Percentiles rank a stretch among this genome's conserved stretches.
phyloP scores from a whole-genome alignment of 1,139 yeast species.

The Saccharomycopsis hybrid region DNA sequence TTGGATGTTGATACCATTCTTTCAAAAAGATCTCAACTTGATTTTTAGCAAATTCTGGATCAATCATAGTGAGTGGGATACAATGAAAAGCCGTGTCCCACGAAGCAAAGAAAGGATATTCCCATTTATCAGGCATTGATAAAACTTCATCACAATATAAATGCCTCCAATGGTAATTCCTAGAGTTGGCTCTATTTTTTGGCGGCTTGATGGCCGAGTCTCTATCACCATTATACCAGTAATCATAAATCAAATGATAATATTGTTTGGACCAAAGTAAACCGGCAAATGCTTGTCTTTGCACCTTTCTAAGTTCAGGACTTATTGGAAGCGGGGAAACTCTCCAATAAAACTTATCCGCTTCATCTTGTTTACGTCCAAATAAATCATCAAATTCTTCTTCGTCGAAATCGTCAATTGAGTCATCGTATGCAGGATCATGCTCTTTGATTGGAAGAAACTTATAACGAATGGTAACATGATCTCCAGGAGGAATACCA shows the following conservation, averaged over 20 bases:
- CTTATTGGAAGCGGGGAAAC: slow-evolving; percentile 81
- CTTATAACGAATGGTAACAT: slow-evolving; percentile 80
- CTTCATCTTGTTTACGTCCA: slow-evolving; percentile 75
- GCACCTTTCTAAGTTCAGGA: slow-evolving; percentile 76
- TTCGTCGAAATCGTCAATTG: slow-evolving; percentile 53
- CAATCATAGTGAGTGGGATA: slow-evolving; percentile 90
- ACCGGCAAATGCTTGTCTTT: slow-evolving; percentile 94
- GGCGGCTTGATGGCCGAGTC: slow-evolving; percentile 69
- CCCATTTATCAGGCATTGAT: slow-evolving; percentile 95
- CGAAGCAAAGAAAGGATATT: slow-evolving; percentile 93
- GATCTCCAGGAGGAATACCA: slow-evolving; percentile 83
- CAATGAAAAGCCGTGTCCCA: slow-evolving; percentile 99
- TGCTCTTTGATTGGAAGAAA: slow-evolving; percentile 37
- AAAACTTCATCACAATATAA: slow-evolving; percentile 83
- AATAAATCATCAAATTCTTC: slow-evolving; percentile 67
- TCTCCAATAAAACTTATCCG: slow-evolving; percentile 91
- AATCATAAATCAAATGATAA: slow-evolving; percentile 79
- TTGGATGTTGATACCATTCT: slow-evolving; percentile 99
- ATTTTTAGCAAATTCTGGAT: slow-evolving; percentile 88
- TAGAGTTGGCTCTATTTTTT: slow-evolving; percentile 69
- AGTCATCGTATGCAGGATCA: slow-evolving; percentile 29
- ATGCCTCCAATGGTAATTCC: slow-evolving; percentile 88
- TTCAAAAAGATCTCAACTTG: slow-evolving; percentile 83
- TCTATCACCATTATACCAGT: slow-evolving; percentile 90
- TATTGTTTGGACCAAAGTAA: slow-evolving; percentile 93